phyloP scores from a whole-genome alignment of 2,329 filamentous ascomycete species.

The Fusarium sp. region DNA sequence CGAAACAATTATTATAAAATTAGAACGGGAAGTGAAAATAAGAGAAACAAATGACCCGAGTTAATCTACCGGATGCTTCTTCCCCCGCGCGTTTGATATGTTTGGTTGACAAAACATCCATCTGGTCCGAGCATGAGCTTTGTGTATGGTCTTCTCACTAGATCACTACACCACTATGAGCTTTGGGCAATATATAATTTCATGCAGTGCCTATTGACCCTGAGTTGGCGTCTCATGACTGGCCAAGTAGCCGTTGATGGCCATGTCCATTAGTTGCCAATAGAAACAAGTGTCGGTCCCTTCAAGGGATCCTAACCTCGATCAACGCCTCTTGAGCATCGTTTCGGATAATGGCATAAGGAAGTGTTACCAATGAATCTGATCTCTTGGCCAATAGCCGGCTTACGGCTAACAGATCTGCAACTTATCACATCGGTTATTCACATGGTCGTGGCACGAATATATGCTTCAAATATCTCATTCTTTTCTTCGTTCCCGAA shows the following conservation, averaged over 20 bases:
- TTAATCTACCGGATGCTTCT: slow-evolving; percentile 3
- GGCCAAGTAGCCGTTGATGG: not conserved
- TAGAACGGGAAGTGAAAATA: slow-evolving; percentile 3
- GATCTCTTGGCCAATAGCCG: not conserved
- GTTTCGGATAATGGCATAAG: not conserved
- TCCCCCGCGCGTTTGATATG: slow-evolving; percentile 19
- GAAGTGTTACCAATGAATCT: not conserved
- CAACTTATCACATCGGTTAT: not conserved
- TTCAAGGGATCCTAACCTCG: not conserved
- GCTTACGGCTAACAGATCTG: not conserved
- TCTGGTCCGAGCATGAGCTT: slow-evolving; percentile 19
- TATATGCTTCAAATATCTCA: slow-evolving; percentile 9
- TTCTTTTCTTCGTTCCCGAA: slow-evolving; percentile 28
- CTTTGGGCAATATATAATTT: not conserved
- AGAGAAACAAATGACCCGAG: slow-evolving; percentile 2
- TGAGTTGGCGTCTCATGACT: not conserved
- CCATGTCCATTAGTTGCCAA: not conserved
- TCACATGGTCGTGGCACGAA: not conserved
- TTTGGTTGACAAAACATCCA: slow-evolving; percentile 26
- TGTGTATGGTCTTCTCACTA: not conserved
- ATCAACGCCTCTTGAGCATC: not conserved
- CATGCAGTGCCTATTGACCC: not conserved
- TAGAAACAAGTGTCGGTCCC: not conserved
- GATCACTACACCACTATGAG: not conserved
- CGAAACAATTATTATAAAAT: slow-evolving; percentile 21